A percentile compares a stretch with the other conserved stretches of the same genome.
Conservation (phyloP, 2,329 filamentous ascomycete species). For the Pseudogymnoascus sp. region DNA sequence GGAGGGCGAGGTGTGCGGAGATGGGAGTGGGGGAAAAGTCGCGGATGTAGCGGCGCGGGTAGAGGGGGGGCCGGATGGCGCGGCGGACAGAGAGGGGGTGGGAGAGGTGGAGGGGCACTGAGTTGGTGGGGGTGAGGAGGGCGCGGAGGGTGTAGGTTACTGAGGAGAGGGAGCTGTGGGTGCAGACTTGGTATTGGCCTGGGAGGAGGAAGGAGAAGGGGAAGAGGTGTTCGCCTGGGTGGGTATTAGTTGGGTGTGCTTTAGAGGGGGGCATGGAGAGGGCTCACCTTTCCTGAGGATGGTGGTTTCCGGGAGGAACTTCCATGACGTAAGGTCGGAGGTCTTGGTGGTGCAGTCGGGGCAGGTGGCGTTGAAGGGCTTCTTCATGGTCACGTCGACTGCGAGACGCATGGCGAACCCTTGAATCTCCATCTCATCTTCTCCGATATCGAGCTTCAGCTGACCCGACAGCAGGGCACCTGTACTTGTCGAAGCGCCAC, state of each 20-base stretch:
- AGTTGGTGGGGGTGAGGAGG: conserved; percentile 51
- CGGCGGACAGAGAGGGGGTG: conserved; percentile 69
- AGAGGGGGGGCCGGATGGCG: conserved; percentile 63
- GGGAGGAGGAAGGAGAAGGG: conserved; percentile 83
- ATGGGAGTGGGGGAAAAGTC: conserved; percentile 96
- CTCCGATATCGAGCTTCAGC: conserved; percentile 63
- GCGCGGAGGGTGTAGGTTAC: too few species aligned
- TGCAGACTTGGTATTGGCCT: conserved; percentile 77
- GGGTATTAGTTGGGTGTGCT: not conserved
- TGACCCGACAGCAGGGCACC: conserved; percentile 82
- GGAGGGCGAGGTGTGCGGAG: conserved; percentile 73
- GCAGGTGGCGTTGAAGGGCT: conserved; percentile 74
- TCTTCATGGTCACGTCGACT: conserved; percentile 66
- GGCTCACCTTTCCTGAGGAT: conserved; percentile 41
- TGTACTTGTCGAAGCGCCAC: conserved; percentile 62
- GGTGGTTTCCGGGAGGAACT: conserved; percentile 55
- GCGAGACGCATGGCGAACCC: conserved; percentile 65
- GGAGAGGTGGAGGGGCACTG: conserved; percentile 54
- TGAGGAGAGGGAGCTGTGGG: conserved; percentile 61
- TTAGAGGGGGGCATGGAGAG: not conserved
- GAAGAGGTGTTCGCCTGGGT: conserved; percentile 59
- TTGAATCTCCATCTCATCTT: conserved; percentile 58
- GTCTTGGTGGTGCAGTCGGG: conserved; percentile 62
- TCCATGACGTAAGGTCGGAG: conserved; percentile 71
- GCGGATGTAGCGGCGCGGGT: conserved; percentile 80